Percentiles rank a stretch among this genome's conserved stretches.
Conservation (phyloP, 805 yeast genomes). For the Blastobotrys chiropterorum region DNA sequence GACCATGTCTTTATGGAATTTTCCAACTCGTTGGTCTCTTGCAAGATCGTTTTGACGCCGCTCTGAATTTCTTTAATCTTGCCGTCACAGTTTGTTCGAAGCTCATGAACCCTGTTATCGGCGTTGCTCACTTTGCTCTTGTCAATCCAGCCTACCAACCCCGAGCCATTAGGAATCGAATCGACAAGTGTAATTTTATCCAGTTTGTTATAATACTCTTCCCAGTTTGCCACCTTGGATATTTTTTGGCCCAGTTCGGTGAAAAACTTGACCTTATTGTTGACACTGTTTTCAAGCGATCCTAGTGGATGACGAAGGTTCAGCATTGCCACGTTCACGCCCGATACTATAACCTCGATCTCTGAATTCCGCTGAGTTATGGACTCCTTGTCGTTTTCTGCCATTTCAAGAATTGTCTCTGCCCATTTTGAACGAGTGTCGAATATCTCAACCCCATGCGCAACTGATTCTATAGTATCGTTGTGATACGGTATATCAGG, state of each 20-base stretch:
- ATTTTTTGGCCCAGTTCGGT: slow-evolving; percentile 20
- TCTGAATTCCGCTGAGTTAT: slow-evolving; percentile 1
- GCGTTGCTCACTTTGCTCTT: slow-evolving; percentile 10
- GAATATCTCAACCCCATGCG: slow-evolving; percentile 4
- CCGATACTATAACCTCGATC: slow-evolving; percentile 19
- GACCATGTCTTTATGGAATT: slow-evolving; percentile 2
- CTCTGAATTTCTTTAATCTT: neutral
- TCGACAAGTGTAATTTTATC: slow-evolving; percentile 9
- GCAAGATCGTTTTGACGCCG: neutral
- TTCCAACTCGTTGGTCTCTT: slow-evolving; percentile 8
- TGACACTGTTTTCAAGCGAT: slow-evolving; percentile 20
- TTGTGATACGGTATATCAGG: neutral
- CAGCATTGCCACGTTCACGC: slow-evolving; percentile 22
- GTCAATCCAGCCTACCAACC: slow-evolving; percentile 2
- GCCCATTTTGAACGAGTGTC: slow-evolving; percentile 16
- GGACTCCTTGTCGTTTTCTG: neutral
- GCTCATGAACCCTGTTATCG: neutral
- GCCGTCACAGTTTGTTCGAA: neutral
- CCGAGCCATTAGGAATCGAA: neutral
- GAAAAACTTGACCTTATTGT: slow-evolving; percentile 20
- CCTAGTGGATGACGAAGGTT: slow-evolving; percentile 22
- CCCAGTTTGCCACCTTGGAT: slow-evolving; percentile 6
- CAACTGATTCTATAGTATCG: neutral
- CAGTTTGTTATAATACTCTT: slow-evolving; percentile 15
- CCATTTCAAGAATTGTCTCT: neutral